Base-by-base conservation (phyloP, 805 yeast genomes). In the Metschnikowia picachoensis region DNA sequence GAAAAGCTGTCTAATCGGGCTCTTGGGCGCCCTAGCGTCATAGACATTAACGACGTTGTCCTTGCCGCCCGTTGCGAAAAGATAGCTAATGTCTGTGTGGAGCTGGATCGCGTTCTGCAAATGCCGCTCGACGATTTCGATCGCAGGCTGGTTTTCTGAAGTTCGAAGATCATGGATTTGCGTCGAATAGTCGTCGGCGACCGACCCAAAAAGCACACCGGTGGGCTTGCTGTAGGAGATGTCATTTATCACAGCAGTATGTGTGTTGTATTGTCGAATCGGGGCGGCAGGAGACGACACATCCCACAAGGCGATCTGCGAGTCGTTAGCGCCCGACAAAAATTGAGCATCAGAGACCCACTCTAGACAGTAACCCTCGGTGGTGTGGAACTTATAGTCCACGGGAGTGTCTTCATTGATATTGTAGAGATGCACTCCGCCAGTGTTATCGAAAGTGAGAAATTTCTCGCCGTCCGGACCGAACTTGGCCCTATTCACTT, bases 31-130 rank as follows among this genome's bases (percentile, higher is more conserved):
- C 60, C 95, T 76, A 44, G 86, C 65, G 60, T 90, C 96, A 82
- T 88, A 88, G 25, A 85, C 67, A 42, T 78, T 78, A 16, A 88
- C 78, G n/a, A 82, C 68, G 56, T 82, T 81, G 60, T 89, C 96
- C 27, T 84, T 80, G 11, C 89, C 85, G 17, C 86, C 96, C 1
- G 94, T 85, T 12, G 84, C 91, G 39, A 86, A 72, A 47, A 87
- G 61, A 33, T 78, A 65, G 34, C 73, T 62, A 14, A 79, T 43
- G 5, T 66, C 62, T 0, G 87, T 85, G 57, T 84, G 84, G 66
- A 85, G 85, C 36, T 77, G 78, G 38, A 85, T 76, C 1, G 86
- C 75, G 59, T 85, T 86, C 53, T 87, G 81, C n/a, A 81, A 79
- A 39, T 77, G 84, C 3, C 66, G 67, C 39, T 73, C 70, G 25